Conservation (phyloP, 169 alveolate genomes). For the Theileria annulata region DNA sequence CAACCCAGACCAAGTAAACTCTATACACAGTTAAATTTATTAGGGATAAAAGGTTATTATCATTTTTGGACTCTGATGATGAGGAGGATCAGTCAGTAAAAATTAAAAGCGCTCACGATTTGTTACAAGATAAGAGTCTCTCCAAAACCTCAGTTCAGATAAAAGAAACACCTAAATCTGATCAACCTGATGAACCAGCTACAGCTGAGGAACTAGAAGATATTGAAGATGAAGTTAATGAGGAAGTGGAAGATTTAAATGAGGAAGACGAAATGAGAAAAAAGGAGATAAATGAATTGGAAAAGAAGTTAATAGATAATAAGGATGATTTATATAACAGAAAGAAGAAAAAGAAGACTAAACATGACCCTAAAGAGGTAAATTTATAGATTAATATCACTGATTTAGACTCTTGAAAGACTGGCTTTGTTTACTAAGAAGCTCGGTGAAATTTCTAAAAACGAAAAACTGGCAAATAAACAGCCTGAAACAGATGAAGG, state of each 20-base stretch:
- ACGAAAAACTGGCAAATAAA: conserved; percentile 29
- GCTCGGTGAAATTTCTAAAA: conserved; percentile 30
- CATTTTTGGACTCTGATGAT: conserved; percentile 50
- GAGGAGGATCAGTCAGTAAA: conserved; percentile 32
- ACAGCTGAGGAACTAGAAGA: not conserved
- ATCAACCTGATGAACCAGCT: not conserved
- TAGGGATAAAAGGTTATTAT: conserved; percentile 62
- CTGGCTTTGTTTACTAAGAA: conserved; percentile 47
- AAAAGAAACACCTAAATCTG: not conserved
- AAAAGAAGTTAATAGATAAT: conserved; percentile 13
- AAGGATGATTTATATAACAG: not conserved
- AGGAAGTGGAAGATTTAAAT: conserved; percentile 11
- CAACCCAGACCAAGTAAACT: conserved; percentile 23
- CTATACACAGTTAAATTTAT: not conserved
- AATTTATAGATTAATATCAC: not conserved
- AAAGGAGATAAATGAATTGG: conserved; percentile 44
- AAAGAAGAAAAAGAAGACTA: not conserved
- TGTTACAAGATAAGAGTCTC: conserved; percentile 41
- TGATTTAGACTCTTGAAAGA: conserved; percentile 43
- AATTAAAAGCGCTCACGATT: conserved; percentile 62
- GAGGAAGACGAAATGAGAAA: not conserved
- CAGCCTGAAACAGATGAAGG: conserved; percentile 59
- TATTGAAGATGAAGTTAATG: not conserved
- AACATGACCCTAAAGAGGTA: conserved; percentile 7
- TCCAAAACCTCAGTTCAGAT: conserved; percentile 18